Base-by-base conservation (phyloP, 257 asterid species). In the Ajuga chamaepitys region DNA sequence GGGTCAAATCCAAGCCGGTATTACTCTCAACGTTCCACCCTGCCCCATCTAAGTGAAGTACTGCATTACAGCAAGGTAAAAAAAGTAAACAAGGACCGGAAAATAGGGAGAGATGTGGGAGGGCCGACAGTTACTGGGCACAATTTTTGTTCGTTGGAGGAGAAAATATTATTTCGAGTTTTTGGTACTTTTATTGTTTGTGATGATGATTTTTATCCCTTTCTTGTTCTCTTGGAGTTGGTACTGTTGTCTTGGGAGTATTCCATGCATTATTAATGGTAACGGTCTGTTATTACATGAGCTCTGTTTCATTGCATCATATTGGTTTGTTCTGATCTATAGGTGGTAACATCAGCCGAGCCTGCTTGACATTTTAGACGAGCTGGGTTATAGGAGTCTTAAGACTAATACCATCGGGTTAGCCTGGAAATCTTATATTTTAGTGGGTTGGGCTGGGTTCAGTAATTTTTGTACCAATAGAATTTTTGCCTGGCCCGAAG, bases 1-100 rank as follows among this genome's bases (percentile, higher is more conserved):
- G 99, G 99, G 99, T 63, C 89, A 84, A 53, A 94, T 94, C 58
- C 95, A 86, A 70, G 97, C 96, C 20, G 99, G 99, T 22, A 85
- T 74, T 63, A 94, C 96, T 61, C 91, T 94, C 7, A 96, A 94
- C 2, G 85, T 94, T 18, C 99, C 99, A 32, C 95, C 91, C 42
- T 83, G 89, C 77, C 90, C 97, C 65, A 61, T 88, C 72, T 82
- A 71, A 80, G 66, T 70, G 75, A 72, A 67, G 34, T 9, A 50
- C 58, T 66, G 70, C 44, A 28, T 56, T 32, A 37, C 77, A 70
- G 58, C 42, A 7, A 17, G 24, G 71, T 44, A 7, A 55, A 45
- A 55, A 45, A 50, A 71, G 38, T 44, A 16, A 64, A 44, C 62
- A 2, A 22, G 37, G 64, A 26, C 64, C 38, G 22, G 34, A 25